Evolutionary conservation across 306 rosid genomes (phyloP), one percentile per base, ranked within the genome.

Genomic region (Ormosia semicastrata): DNA sequence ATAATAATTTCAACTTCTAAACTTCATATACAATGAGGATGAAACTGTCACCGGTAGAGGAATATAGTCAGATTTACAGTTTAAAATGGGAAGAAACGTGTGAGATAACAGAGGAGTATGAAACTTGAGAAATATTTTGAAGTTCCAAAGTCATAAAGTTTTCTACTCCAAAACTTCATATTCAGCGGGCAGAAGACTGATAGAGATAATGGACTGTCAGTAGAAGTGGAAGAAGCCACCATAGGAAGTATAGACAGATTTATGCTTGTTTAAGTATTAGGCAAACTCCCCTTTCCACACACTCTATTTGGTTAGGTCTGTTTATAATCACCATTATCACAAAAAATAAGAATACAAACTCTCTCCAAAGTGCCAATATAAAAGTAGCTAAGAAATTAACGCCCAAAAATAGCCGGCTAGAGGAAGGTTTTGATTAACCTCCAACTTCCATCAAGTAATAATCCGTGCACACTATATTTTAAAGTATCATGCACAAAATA

Each of bases 41-140:
- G 43, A 85, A 63, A 67, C 17, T 30, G 62, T 66, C 74, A 59
- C 29, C 11, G 33, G 36, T 32, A 56, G 73, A 56, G 76, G 54
- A 74, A 54, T 43, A 56, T n/a, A 47, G 68, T 58, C 73, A 71
- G 71, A n/a, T 71, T 70, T 72, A 81, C 6, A 85, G 56, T 71
- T 44, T 74, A 17, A 75, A 49, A 70, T 63, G 34, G 41, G 66
- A 24, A 69, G 49, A 71, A 67, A 40, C 30, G 17, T 14, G 47
- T 1, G 54, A 80, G 83, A 44, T 71, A 18, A 65, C 56, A 44
- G 2, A 57, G 34, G 15, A 71, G 53, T 59, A 59, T 7, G 47
- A 79, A 67, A 75, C 15, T 50, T 49, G 49, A 43, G 30, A 75
- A 75, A 69, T 14, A 75, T 46, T 75, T 46, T 39, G 53, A 68